phyloP scores from a whole-genome alignment of 805 yeast species.

The Cyberlindnera nakhonratchasimensis region DNA sequence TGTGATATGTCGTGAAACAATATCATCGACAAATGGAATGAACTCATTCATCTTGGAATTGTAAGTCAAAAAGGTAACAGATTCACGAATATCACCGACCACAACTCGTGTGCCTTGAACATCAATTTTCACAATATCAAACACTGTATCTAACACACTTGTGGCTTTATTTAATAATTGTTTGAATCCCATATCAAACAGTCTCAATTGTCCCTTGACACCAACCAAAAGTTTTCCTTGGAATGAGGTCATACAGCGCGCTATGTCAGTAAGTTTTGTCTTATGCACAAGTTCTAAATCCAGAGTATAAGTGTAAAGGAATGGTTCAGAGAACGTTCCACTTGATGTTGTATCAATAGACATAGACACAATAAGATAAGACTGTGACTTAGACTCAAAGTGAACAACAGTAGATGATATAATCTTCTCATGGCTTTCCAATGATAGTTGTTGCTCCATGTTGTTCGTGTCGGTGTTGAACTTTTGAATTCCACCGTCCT shows the following conservation, averaged over 20 bases:
- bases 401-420: conserved; percentile 15
- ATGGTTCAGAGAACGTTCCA: conserved; percentile 11
- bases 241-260: conserved; percentile 50
- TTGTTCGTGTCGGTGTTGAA: conserved; percentile 16
- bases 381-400: conserved; percentile 27
- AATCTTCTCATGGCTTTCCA: conserved; percentile 14
- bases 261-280: conserved; percentile 50
- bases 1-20: conserved; percentile 63
- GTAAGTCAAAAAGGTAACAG: conserved; percentile 55
- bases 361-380: conserved; percentile 46
- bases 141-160: conserved; percentile 39
- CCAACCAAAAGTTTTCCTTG: conserved; percentile 62
- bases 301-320: conserved; percentile 32
- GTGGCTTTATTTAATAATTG: conserved; percentile 72
- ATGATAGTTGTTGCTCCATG: conserved; percentile 5
- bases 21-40: conserved; percentile 66
- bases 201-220: conserved; percentile 44
- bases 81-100: conserved; percentile 68
- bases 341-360: conserved; percentile 11
- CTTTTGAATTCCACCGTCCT: conserved; percentile 18
- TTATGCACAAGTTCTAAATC: conserved; percentile 51
- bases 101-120: conserved; percentile 54
- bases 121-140: conserved; percentile 50
- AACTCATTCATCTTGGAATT: conserved; percentile 48
- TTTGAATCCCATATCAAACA: conserved; percentile 73